Conservation (phyloP, 495 filamentous ascomycete species). For the Tricharina praecox region DNA sequence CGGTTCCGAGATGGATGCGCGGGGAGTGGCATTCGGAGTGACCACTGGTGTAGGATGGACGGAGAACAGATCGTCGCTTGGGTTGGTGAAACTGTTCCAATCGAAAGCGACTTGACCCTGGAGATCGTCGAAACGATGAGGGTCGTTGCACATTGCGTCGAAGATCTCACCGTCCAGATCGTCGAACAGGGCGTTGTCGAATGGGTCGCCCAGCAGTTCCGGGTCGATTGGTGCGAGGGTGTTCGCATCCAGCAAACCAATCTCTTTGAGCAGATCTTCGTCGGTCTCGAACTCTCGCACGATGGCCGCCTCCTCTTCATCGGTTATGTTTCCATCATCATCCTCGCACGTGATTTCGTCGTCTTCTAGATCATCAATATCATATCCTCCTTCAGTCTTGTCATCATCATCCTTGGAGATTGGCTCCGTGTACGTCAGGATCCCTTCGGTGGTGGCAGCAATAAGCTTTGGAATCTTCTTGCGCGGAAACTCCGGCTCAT, state of each 20-base stretch:
- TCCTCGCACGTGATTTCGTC: constrained; percentile 13
- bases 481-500: constrained; percentile 18
- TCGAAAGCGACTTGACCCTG: constrained; percentile 8
- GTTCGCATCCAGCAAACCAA: neutral
- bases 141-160: constrained; percentile 18
- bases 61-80: constrained; percentile 16
- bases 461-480: constrained; percentile 13
- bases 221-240: neutral
- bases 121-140: constrained; percentile 16
- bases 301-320: constrained; percentile 16
- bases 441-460: constrained; percentile 11
- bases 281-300: constrained; percentile 17
- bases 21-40: constrained; percentile 18
- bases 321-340: constrained; percentile 14
- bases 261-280: constrained; percentile 3
- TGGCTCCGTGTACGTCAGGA: constrained; percentile 12
- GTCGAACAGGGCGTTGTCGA: constrained; percentile 9
- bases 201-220: neutral
- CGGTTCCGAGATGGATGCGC: constrained; percentile 17
- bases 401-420: constrained; percentile 3
- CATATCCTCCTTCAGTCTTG: constrained; percentile 10
- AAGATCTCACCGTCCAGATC: constrained; percentile 23
- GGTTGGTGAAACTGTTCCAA: constrained; percentile 9
- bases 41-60: constrained; percentile 19
- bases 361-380: constrained; percentile 16